Evolutionary conservation across 352 stramenopile species (phyloP), one percentile per base, ranked within the genome.

Genomic region (Globisporangium cystogenes): DNA sequence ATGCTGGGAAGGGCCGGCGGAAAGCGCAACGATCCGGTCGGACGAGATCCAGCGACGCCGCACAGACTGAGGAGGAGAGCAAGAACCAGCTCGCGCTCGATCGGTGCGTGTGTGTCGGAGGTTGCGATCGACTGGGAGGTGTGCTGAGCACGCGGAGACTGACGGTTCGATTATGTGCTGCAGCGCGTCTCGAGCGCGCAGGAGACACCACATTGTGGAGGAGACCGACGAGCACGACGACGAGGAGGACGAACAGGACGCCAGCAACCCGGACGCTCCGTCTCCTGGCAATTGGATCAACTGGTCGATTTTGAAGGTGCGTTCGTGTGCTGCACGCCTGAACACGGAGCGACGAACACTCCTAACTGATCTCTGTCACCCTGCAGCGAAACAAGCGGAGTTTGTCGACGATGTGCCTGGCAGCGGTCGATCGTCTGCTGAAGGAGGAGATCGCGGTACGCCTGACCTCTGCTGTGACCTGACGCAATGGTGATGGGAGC

Each of bases 401-500:
- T 39, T 57, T 93, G 46, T 76, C 68, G 24, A 70, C 62, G 3
- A 60, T 95, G 20, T 93, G 84, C 51, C 57, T 77, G 20, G 76
- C 77, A 16, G 31, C 85, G 11, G 62, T 95, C 31, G 54, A 82
- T 47, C 69, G 76, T 21, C 43, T 95, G 12, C 60, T 94, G 40
- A 80, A 91, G 40, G 79, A 93, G 61, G 74, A 87, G 53, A 76
- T 80, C 40, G 65, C 84, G 64, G 82, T 93, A 59, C 20, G n/a
- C 33, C 4, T 39, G 33, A 39, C 18, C 33, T 12, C n/a, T 39
- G 33, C 14, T 39, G 33, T 6, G 4, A 18, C 18, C 14, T 5
- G 4, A 39, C 14, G 33, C 14, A 12, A 18, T 18, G 33, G 1
- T 14, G 31, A n/a, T n/a, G n/a, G n/a, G 31, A 14, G 14, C 11